phyloP scores from a whole-genome alignment of 129 eudicot genomes.

The Tanacetum coccineum region DNA sequence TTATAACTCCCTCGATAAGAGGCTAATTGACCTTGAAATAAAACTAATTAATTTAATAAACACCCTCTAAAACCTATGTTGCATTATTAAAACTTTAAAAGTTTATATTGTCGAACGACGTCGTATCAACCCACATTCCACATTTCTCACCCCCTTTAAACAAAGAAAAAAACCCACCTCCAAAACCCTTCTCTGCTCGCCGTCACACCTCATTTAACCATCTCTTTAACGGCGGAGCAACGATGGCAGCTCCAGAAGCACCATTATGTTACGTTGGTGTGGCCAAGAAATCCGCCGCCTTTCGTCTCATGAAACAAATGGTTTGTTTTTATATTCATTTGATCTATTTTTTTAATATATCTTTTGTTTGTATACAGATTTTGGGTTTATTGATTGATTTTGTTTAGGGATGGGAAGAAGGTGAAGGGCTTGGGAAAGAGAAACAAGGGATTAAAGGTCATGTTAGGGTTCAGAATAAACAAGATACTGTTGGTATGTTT shows the following conservation, averaged over 20 bases:
- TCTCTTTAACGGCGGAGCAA: slow-evolving; percentile 22
- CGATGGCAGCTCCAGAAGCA: slow-evolving; percentile 89
- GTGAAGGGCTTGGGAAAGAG: slow-evolving; percentile 96
- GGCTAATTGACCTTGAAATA: no score
- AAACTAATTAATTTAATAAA: no score
- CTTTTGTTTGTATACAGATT: neutral
- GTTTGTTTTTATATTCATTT: slow-evolving; percentile 23
- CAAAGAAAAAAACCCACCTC: neutral
- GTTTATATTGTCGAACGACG: slow-evolving; percentile 1
- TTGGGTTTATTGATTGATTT: neutral
- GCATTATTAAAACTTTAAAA: no score
- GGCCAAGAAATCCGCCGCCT: slow-evolving; percentile 80
- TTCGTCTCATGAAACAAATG: slow-evolving; percentile 99
- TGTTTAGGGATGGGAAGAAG: slow-evolving; percentile 96
- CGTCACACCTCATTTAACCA: slow-evolving; percentile 11
- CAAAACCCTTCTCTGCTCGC: slow-evolving; percentile 21
- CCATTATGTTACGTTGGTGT: slow-evolving; percentile 83
- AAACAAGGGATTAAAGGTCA: slow-evolving; percentile 97
- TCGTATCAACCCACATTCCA: neutral
- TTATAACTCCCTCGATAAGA: no score
- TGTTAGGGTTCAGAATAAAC: slow-evolving; percentile 91
- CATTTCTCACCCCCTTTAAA: neutral
- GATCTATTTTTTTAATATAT: no score
- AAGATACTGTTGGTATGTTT: slow-evolving; percentile 68
- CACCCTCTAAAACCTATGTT: no score